A percentile compares a stretch with the other conserved stretches of the same genome.
phyloP scores from a whole-genome alignment of 2,329 filamentous ascomycete genomes.

The Ceratocystis cacaofunesta region DNA sequence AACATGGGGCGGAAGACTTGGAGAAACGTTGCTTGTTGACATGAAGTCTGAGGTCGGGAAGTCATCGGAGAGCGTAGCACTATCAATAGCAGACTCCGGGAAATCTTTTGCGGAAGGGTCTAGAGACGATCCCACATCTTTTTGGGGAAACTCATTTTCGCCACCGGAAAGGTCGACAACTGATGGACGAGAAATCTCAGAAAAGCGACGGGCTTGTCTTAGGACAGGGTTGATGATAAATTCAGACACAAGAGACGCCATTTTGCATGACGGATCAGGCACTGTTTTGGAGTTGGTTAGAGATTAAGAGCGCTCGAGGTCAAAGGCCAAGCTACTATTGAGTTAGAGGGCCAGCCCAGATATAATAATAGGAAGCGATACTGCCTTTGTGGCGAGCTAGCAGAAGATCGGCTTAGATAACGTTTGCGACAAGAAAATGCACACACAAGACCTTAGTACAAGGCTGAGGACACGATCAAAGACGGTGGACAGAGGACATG shows the following conservation, averaged over 20 bases:
- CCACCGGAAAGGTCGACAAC: conserved; percentile 25
- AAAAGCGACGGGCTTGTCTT: conserved; percentile 50
- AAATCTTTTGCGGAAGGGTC: conserved; percentile 2
- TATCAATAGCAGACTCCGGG: background rate
- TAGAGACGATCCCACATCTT: conserved; percentile 18
- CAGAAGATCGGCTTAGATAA: background rate
- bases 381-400: background rate
- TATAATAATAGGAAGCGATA: background rate
- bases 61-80: background rate
- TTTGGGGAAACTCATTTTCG: conserved; percentile 23
- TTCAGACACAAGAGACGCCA: conserved; percentile 49
- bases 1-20: background rate
- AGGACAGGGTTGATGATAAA: conserved; percentile 52
- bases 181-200: conserved; percentile 30
- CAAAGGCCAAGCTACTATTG: background rate
- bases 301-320: background rate
- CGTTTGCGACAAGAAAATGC: background rate
- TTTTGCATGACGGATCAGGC: conserved; percentile 22
- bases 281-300: background rate
- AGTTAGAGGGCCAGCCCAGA: background rate
- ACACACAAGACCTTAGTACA: background rate
- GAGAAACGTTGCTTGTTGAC: background rate
- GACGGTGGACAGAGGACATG: background rate
- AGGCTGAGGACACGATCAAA: conserved; percentile 2
- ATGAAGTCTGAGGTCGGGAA: background rate